These are phyloP conservation scores for Fusarium brachygibbosum DNA, from an alignment of 2,329 filamentous ascomycete species.

Conservation along the genomic window DNA sequence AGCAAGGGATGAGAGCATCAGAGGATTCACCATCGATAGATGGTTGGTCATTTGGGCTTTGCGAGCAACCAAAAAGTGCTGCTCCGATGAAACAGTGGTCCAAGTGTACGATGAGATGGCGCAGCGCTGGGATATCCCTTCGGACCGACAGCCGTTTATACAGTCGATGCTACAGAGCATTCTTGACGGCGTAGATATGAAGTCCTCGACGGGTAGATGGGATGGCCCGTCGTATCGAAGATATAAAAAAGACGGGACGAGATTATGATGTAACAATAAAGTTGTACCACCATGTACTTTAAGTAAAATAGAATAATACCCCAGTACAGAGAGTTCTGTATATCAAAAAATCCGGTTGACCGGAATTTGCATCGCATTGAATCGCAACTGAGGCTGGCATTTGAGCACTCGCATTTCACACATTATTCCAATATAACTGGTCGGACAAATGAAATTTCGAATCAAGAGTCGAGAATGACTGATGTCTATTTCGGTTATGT, in stretches of 20 bases:
- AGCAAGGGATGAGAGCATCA: constrained; percentile 62
- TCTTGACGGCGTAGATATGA: constrained; percentile 54
- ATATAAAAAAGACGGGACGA: constrained; percentile 49
- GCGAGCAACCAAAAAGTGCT: constrained; percentile 73
- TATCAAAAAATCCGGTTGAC: constrained; percentile 13
- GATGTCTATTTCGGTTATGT: constrained; percentile 55
- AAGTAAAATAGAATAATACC: constrained; percentile 42
- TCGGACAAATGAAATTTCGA: constrained; percentile 46
- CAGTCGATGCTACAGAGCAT: constrained; percentile 61
- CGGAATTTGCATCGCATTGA: not conserved
- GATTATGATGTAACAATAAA: constrained; percentile 48
- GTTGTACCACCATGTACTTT: constrained; percentile 47
- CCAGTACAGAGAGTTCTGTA: constrained; percentile 33
- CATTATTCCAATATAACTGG: not conserved
- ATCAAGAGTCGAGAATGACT: constrained; percentile 48
- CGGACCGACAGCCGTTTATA: constrained; percentile 61
- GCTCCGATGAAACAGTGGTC: constrained; percentile 64
- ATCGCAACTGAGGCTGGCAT: not conserved
- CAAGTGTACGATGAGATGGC: constrained; percentile 67
- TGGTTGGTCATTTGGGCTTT: constrained; percentile 74
- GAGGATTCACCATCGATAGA: constrained; percentile 65
- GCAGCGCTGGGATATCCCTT: constrained; percentile 61
- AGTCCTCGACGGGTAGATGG: constrained; percentile 46
- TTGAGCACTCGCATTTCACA: constrained; percentile 10
- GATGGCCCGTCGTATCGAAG: constrained; percentile 42